These are phyloP conservation scores for Rhodotorula sp. DNA, from an alignment of 1,284 basidiomycete species.

Conservation along the genomic window DNA sequence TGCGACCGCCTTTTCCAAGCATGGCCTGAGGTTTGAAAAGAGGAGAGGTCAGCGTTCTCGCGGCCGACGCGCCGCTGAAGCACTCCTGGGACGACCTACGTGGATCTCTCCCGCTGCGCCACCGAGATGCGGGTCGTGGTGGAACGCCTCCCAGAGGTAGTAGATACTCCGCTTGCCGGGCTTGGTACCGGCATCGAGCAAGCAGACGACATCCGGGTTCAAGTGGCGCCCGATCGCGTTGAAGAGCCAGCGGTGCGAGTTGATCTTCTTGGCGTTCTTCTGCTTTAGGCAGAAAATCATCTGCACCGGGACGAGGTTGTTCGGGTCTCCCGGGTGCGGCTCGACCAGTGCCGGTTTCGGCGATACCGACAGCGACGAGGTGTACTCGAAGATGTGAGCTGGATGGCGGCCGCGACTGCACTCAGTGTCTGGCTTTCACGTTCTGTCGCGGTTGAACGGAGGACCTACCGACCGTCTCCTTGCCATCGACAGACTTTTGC, in stretches of 20 bases:
- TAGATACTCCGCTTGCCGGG: conserved; percentile 96
- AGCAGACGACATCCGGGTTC: conserved; percentile 83
- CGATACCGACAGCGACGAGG: conserved; percentile 62
- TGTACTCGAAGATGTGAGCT: conserved; percentile 82
- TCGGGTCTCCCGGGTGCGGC: conserved; percentile 76
- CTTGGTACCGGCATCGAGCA: conserved; percentile 92
- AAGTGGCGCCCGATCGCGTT: conserved; percentile 87
- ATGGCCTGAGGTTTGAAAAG: conserved; percentile 60
- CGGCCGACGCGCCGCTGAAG: fast-evolving
- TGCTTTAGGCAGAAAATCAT: conserved; percentile 94
- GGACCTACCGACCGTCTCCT: conserved; percentile 70
- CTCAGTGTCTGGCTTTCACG: no score
- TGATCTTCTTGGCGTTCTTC: conserved; percentile 97
- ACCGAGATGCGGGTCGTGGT: conserved; percentile 75
- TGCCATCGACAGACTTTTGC: conserved; percentile 86
- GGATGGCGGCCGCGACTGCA: conserved; percentile 37
- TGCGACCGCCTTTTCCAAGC: conserved; percentile 79
- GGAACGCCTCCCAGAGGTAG: conserved; percentile 94
- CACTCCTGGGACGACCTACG: neutral
- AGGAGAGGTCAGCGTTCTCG: neutral
- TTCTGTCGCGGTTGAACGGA: conserved; percentile 47
- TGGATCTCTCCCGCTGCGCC: conserved; percentile 75
- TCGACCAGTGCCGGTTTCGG: conserved; percentile 78
- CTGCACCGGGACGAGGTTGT: conserved; percentile 90
- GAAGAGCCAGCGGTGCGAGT: conserved; percentile 88